phyloP scores from a whole-genome alignment of 2,329 filamentous ascomycete genomes.

The Rhinocladiella mackenziei region DNA sequence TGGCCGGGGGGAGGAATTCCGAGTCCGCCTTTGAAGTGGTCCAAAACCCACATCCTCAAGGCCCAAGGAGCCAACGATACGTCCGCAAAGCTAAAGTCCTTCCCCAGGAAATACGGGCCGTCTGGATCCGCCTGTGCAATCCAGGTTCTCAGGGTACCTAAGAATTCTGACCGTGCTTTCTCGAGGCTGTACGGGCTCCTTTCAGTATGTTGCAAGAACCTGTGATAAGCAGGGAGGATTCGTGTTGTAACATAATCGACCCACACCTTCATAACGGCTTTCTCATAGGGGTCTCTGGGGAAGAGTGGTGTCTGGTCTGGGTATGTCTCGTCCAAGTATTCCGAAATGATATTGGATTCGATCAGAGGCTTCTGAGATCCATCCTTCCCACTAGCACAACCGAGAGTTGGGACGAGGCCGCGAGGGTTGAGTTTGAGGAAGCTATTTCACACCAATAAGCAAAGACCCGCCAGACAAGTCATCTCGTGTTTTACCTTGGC shows the following conservation, averaged over 20 bases:
- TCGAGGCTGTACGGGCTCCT: conserved; percentile 43
- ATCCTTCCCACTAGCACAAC: conserved; percentile 16
- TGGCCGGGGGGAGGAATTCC: conserved; percentile 48
- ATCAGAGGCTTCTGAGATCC: conserved; percentile 56
- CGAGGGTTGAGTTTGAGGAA: conserved; percentile 70
- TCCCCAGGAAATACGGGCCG: conserved; percentile 66
- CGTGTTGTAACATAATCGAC: conserved; percentile 65
- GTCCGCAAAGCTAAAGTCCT: conserved; percentile 62
- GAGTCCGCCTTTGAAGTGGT: conserved; percentile 61
- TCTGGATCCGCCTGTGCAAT: conserved; percentile 57
- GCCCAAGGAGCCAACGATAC: conserved; percentile 70
- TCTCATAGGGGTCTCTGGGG: conserved; percentile 59
- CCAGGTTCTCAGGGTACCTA: conserved; percentile 57
- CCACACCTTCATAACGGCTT: conserved; percentile 66
- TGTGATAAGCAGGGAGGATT: conserved; percentile 67
- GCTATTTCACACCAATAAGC: conserved; percentile 27
- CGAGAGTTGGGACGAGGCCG: conserved; percentile 68
- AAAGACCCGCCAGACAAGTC: conserved; percentile 41
- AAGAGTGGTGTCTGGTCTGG: conserved; percentile 52
- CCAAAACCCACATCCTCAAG: conserved; percentile 66
- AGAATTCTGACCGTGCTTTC: conserved; percentile 56
- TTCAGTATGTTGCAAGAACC: conserved; percentile 50
- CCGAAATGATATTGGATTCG: conserved; percentile 68
- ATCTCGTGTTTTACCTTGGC: conserved; percentile 12
- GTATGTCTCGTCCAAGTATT: conserved; percentile 72